These are phyloP conservation scores for Sclerotinia sclerotiorum DNA, from an alignment of 2,329 filamentous ascomycete species.

Conservation along the genomic window DNA sequence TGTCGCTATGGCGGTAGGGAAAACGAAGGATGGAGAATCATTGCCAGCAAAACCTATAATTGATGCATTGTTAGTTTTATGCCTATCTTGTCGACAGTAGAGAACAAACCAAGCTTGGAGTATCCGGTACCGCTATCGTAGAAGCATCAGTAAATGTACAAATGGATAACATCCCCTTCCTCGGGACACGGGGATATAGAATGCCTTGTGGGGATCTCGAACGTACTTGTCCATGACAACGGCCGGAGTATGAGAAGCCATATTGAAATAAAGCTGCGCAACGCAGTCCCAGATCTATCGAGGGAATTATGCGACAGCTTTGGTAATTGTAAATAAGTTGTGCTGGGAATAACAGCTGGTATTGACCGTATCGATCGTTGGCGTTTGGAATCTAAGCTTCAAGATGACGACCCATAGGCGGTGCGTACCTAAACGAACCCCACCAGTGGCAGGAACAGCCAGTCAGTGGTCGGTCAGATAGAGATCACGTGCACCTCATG, in stretches of 20 bases:
- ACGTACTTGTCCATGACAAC: constrained; percentile 99
- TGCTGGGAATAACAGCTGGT: constrained; percentile 14
- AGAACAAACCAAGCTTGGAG: constrained; percentile 85
- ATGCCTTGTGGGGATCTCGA: constrained; percentile 38
- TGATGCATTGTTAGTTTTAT: constrained; percentile 18
- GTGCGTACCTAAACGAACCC: constrained; percentile 24
- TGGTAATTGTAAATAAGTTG: constrained; percentile 9
- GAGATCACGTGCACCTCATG: constrained; percentile 3
- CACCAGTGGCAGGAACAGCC: constrained; percentile 16
- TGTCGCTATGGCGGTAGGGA: constrained; percentile 96
- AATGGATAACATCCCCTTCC: constrained; percentile 1
- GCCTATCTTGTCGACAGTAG: background rate
- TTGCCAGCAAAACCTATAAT: constrained; percentile 91
- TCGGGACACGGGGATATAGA: constrained; percentile 19
- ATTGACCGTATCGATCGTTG: constrained; percentile 18
- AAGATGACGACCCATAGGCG: constrained; percentile 31
- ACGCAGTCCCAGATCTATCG: constrained; percentile 32
- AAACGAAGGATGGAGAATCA: constrained; percentile 98
- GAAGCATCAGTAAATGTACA: constrained; percentile 31
- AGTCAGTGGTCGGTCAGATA: background rate
- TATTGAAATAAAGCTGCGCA: constrained; percentile 48
- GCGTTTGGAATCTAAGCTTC: constrained; percentile 23
- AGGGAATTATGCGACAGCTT: constrained; percentile 38
- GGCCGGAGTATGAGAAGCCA: constrained; percentile 98
- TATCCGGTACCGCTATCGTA: constrained; percentile 89